Base-by-base conservation (phyloP, 768 basidiomycete genomes). In the Brasilioporus rufonigricans region DNA sequence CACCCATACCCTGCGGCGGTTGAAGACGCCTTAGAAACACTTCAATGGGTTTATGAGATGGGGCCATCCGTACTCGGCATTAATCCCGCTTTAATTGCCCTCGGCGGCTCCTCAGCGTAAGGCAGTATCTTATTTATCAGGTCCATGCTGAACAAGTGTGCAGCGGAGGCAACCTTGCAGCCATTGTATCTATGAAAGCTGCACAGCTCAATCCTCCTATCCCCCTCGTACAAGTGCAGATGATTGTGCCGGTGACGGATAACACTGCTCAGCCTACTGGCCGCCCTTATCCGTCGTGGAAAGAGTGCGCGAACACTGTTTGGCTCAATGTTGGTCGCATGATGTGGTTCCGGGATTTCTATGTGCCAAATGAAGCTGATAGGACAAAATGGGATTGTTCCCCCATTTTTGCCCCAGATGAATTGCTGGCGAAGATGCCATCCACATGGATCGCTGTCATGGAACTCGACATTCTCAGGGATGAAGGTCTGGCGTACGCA, bases 201-300 rank as follows among this genome's bases (percentile, higher is more conserved):
- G 75, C 76, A 0, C 71, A 78, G 39, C 63, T 73, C 29, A 61
- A 63, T 11, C 80, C 79, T 3, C 76, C 79, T 5, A 80, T 85
- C 46, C 78, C 80, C 4, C 64, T 89, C 44, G 59, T 78, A 4
- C 82, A 86, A 69, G 84, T 85, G 60, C 74, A 89, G 8, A 77
- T 90, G 48, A 77, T 89, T 40, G 89, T 89, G 5, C 89, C 89
- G 0, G 87, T 89, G 26, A 83, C 80, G 3, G 86, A 91, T 65
- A 90, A 89, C 74, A 89, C 88, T 16, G 82, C 83, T 8, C 62
- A 62, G 73, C 74, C 58, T 55, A 72, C 61, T 43, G 76, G 61
- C 3, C 56, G 60, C 16, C 68, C 65, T 5, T 75, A 81, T 59
- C 66, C 65, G 18, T 79, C 78, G 5, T 89, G 88, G 87, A 71